Evolutionary conservation across 2,329 filamentous ascomycete species (phyloP).

Genomic region (Lachnellula hyalina): DNA sequence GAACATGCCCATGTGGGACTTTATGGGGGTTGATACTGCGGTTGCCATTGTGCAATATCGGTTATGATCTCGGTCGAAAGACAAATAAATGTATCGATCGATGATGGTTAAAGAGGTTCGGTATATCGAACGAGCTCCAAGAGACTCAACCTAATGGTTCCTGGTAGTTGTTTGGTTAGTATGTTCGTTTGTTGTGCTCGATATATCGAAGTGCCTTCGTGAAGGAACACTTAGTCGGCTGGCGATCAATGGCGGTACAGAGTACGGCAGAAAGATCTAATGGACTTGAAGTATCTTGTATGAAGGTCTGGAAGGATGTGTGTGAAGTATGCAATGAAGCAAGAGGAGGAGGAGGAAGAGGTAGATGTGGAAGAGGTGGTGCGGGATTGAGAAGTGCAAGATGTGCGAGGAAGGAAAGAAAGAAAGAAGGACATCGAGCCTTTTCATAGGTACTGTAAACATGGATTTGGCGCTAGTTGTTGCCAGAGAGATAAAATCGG

Average conservation of each 20-base stretch:
- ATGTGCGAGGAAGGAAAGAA: constrained; percentile 27
- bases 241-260: constrained; percentile 42
- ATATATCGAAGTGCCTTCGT: constrained; percentile 43
- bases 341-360: constrained; percentile 26
- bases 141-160: constrained; percentile 56
- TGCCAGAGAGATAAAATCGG: too few species aligned
- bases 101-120: constrained; percentile 28
- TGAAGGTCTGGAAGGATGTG: constrained; percentile 18
- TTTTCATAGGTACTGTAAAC: not conserved
- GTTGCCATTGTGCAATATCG: constrained; percentile 67
- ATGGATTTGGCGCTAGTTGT: not conserved
- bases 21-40: constrained; percentile 82
- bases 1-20: constrained; percentile 92
- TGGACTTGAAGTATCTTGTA: constrained; percentile 30
- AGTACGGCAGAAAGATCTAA: constrained; percentile 44
- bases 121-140: constrained; percentile 49
- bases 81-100: constrained; percentile 46
- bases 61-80: constrained; percentile 40
- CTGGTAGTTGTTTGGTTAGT: constrained; percentile 45
- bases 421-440: constrained; percentile 16
- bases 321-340: constrained; percentile 19
- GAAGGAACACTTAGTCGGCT: constrained; percentile 41
- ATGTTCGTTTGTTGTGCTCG: constrained; percentile 41
- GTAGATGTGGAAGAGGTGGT: constrained; percentile 26
- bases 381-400: constrained; percentile 27